These are phyloP conservation scores for Pichia paraexigua DNA, from an alignment of 805 yeast genomes.

Conservation along the genomic window DNA sequence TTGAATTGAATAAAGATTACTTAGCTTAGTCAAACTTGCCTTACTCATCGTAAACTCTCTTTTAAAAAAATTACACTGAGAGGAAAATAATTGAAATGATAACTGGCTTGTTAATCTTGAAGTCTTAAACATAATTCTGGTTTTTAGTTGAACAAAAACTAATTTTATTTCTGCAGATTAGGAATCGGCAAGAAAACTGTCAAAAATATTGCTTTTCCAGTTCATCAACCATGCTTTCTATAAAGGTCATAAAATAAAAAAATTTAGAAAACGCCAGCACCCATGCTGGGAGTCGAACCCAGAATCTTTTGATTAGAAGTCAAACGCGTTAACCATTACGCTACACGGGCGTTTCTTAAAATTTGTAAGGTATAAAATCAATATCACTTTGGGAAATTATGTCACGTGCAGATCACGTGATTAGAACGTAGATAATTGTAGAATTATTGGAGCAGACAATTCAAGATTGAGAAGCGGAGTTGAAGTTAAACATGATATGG, in stretches of 20 bases:
- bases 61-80: neutral
- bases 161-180: too few species aligned
- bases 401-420: too few species aligned
- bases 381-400: too few species aligned
- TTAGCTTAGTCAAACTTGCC: neutral
- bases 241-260: constrained; percentile 2
- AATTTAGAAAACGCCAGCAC: constrained; percentile 17
- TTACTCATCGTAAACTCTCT: neutral
- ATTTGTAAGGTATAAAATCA: too few species aligned
- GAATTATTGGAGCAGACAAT: too few species aligned
- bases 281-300: constrained; percentile 52
- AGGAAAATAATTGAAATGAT: neutral
- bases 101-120: neutral
- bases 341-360: constrained; percentile 41
- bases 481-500: too few species aligned
- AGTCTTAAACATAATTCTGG: neutral
- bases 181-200: too few species aligned
- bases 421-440: too few species aligned
- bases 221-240: neutral
- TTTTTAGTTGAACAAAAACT: too few species aligned
- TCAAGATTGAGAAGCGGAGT: too few species aligned
- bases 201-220: too few species aligned
- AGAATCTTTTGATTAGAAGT: constrained; percentile 58
- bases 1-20: neutral
- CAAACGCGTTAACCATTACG: constrained; percentile 64